Percentiles rank a stretch among this genome's conserved stretches.
These are phyloP conservation scores for Pichia sp. DNA, from an alignment of 1,139 yeast genomes.

Conservation along the genomic window DNA sequence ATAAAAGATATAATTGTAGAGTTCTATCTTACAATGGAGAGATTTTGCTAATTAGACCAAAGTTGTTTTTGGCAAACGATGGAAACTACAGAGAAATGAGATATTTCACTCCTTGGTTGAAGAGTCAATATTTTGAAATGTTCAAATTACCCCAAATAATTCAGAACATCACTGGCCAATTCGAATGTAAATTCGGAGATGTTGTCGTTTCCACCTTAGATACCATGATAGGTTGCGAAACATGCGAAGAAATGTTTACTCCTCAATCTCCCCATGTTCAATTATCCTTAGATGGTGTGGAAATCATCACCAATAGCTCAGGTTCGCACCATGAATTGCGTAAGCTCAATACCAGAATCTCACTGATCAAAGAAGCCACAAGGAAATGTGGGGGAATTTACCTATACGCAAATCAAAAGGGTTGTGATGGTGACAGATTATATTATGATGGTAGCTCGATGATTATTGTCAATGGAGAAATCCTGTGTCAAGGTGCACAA, in stretches of 20 bases:
- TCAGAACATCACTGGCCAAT: conserved; percentile 55
- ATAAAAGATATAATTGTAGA: conserved; percentile 87
- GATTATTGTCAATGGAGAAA: conserved; percentile 83
- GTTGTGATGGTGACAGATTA: conserved; percentile 96
- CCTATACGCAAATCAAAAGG: conserved; percentile 88
- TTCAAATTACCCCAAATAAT: conserved; percentile 64
- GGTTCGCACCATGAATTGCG: conserved; percentile 96
- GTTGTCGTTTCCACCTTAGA: conserved; percentile 78
- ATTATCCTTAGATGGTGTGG: conserved; percentile 93
- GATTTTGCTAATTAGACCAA: conserved; percentile 83
- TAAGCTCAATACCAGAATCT: conserved; percentile 75
- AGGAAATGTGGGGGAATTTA: conserved; percentile 95
- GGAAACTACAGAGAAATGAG: conserved; percentile 98
- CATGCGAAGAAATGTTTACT: conserved; percentile 95
- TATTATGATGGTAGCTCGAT: conserved; percentile 97
- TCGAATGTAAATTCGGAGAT: conserved; percentile 75
- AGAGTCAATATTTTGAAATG: conserved; percentile 65
- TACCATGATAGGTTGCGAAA: conserved; percentile 88
- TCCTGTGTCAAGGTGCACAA: conserved; percentile 90
- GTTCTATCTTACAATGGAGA: conserved; percentile 70
- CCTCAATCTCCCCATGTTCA: conserved; percentile 93
- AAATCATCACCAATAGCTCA: conserved; percentile 87
- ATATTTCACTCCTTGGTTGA: conserved; percentile 89
- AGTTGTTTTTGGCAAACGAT: conserved; percentile 87
- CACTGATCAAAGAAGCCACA: conserved; percentile 85